Evolutionary conservation across 371 early-diverging fungal species (phyloP), one percentile per base, ranked within the genome.

Genomic region (Choanephora cucurbitarum): DNA sequence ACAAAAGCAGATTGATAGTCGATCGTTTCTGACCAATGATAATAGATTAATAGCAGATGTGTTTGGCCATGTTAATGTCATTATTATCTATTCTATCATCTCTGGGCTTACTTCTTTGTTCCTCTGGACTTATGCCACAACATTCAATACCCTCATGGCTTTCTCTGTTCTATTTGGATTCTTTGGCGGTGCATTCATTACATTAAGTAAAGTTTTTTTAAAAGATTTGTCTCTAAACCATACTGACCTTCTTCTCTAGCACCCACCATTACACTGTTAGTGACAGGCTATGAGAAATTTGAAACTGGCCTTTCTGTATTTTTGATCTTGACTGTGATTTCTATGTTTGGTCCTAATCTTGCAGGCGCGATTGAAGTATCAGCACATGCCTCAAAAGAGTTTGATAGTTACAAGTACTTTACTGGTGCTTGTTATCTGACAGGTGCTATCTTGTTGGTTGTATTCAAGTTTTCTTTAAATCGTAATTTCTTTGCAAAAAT

Each of bases 61-160:
- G 11, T 50, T 78, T 42, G 80, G 80, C 11, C 70, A 76, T 44
- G 53, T 76, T 18, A 73, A 76, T 44, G 61, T 64, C 15, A 60
- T 69, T 23, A 64, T 69, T 9, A 15, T 74, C 10, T 66, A 69
- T 46, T 49, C 66, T 23, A 45, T 56, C 22, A 42, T 72, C 0
- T 49, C 73, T 13, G 68, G 75, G 0, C 7, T 70, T 10, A 45
- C 60, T 1, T 60, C 66, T 28, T 31, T 72, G 2, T n/a, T 77
- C 1, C 37, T 80, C 4, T 83, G 84, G 84, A 64, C 64, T 2
- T 74, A 79, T 57, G 69, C 80, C 14, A 58, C 28, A 18, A 58
- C 47, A 10, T 78, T 77, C 55, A 55, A 43, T 8, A 51, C 51
- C 0, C 44, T 82, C 23, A 56, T 66, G 31, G 65, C 58, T 1